Evolutionary conservation across 768 basidiomycete genomes (phyloP).

Genomic region (Serendipita sp.): DNA sequence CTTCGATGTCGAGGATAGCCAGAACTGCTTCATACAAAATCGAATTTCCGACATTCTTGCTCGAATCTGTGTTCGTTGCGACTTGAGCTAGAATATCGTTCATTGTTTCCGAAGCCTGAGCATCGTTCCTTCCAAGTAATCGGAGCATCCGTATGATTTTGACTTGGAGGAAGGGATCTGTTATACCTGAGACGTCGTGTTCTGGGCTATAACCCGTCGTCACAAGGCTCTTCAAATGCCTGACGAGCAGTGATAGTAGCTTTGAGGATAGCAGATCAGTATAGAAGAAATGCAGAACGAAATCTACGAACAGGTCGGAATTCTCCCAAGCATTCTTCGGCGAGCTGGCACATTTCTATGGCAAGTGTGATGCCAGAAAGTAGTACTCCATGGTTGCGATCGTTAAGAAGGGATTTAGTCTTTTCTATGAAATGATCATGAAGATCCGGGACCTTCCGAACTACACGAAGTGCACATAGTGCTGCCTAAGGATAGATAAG

Average conservation of each 20-base stretch:
- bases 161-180: constrained; percentile 88
- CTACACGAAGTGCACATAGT: constrained; percentile 82
- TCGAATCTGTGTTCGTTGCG: constrained; percentile 96
- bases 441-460: constrained; percentile 93
- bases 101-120: constrained; percentile 85
- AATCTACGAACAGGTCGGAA: constrained; percentile 66
- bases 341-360: constrained; percentile 82
- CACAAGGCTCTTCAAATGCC: constrained; percentile 85
- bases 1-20: constrained; percentile 92
- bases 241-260: constrained; percentile 87
- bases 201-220: constrained; percentile 97
- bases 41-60: constrained; percentile 96
- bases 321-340: constrained; percentile 56
- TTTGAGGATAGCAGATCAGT: constrained; percentile 18
- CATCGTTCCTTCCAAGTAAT: constrained; percentile 73
- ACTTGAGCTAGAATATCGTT: constrained; percentile 98
- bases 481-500: constrained; percentile 47
- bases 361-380: constrained; percentile 89
- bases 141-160: constrained; percentile 83
- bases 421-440: constrained; percentile 81
- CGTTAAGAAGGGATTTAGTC: constrained; percentile 79
- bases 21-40: constrained; percentile 96
- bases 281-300: constrained; percentile 4
- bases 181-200: constrained; percentile 98
- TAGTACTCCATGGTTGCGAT: constrained; percentile 93